Percentiles rank a stretch among this genome's conserved stretches.
Evolutionary conservation across 352 stramenopile genomes (phyloP).

Genomic region (Phytopythium sindhum): DNA sequence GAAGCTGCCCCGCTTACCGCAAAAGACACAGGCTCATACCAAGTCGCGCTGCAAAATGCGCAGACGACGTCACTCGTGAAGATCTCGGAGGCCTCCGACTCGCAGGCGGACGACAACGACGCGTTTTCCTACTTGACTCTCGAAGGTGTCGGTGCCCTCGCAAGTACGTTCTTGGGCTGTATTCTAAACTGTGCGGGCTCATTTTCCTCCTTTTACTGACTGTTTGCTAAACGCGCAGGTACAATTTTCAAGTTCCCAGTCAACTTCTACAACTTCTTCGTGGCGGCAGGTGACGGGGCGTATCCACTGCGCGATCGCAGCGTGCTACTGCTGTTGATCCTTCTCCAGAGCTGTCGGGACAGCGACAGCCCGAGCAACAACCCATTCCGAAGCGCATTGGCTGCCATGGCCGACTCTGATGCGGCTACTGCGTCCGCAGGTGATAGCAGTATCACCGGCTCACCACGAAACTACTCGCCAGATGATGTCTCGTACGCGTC

Average conservation of each 20-base stretch:
- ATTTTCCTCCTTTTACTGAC: not conserved
- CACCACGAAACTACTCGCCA: not conserved
- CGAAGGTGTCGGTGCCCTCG: conserved; percentile 58
- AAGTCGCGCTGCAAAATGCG: conserved; percentile 38
- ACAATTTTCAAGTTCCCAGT: conserved; percentile 63
- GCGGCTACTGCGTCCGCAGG: not conserved
- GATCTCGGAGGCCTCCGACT: conserved; percentile 45
- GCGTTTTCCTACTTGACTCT: conserved; percentile 70
- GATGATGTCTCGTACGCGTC: conserved; percentile 39
- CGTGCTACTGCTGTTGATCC: conserved; percentile 54
- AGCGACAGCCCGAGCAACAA: conserved; percentile 43
- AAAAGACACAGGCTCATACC: conserved; percentile 29
- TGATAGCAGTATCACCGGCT: no score
- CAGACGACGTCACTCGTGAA: conserved; percentile 56
- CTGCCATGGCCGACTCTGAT: conserved; percentile 31
- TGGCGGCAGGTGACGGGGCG: conserved; percentile 39
- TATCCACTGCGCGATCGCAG: conserved; percentile 69
- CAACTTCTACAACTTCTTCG: conserved; percentile 70
- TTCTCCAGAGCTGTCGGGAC: conserved; percentile 71
- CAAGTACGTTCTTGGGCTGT: conserved; percentile 33
- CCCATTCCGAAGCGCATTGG: conserved; percentile 58
- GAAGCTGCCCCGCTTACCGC: conserved; percentile 27
- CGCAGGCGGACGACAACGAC: conserved; percentile 39
- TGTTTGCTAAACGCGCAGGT: conserved; percentile 16
- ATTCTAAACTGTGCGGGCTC: not conserved